Evolutionary conservation across 2,329 filamentous ascomycete species (phyloP).

Genomic region (Bertia moriformis): DNA sequence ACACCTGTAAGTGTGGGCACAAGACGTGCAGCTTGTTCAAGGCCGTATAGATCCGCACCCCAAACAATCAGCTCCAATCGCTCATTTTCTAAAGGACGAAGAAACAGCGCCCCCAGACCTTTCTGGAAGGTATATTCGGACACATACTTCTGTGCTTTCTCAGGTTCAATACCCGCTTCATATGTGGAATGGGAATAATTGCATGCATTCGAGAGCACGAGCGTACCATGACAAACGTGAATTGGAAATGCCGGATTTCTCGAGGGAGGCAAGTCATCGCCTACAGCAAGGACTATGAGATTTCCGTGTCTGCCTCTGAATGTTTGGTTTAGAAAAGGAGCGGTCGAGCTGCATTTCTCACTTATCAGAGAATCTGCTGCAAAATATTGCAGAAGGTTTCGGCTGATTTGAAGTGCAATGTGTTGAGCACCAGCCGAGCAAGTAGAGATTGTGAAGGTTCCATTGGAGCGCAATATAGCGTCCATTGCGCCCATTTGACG

Average conservation of each 20-base stretch:
- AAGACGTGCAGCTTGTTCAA: conserved; percentile 30
- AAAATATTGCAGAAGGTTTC: conserved; percentile 40
- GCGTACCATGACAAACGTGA: not conserved
- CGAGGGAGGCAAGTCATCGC: not conserved
- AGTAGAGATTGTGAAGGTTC: conserved; percentile 22
- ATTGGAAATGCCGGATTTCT: not conserved
- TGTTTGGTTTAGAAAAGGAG: conserved; percentile 1
- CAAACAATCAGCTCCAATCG: conserved; percentile 37
- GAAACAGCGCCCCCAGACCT: conserved; percentile 29
- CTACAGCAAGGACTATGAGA: conserved; percentile 18
- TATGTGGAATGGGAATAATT: not conserved
- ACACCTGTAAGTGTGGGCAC: conserved; percentile 37
- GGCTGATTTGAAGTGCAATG: conserved; percentile 34
- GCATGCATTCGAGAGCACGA: not conserved
- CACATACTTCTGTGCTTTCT: not conserved
- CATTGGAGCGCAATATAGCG: conserved; percentile 31
- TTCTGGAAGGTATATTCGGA: conserved; percentile 12
- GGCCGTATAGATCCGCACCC: conserved; percentile 27
- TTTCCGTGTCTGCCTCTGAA: not conserved
- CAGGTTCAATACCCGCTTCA: not conserved
- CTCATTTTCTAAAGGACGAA: conserved; percentile 27
- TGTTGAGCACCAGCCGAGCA: conserved; percentile 7
- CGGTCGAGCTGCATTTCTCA: conserved; percentile 6
- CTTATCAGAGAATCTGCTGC: conserved; percentile 28
- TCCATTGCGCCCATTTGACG: conserved; percentile 33